A percentile compares a stretch with the other conserved stretches of the same genome.
Conservation (phyloP, 75 land plant genomes). For the Gnetum montanum region DNA sequence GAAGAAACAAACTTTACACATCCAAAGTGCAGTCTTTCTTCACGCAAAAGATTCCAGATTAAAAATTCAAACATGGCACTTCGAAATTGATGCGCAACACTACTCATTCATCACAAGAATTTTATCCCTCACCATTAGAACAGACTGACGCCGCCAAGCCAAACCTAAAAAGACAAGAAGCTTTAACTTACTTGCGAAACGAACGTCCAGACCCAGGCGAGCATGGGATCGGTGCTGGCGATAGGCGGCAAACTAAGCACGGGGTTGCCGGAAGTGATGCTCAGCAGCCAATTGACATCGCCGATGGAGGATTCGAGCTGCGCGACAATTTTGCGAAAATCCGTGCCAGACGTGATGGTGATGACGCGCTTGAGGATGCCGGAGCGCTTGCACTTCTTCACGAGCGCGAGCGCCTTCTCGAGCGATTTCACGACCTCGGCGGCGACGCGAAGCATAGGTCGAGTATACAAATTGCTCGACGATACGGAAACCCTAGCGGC, state of each 20-base stretch:
- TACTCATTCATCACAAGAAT: too few relatives aligned
- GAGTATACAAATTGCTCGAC: slow-evolving; percentile 33
- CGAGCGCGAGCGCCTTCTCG: slow-evolving; percentile 43
- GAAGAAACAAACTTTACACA: too few relatives aligned
- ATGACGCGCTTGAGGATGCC: slow-evolving; percentile 46
- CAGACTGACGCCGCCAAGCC: too few relatives aligned
- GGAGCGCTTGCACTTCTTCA: slow-evolving; percentile 44
- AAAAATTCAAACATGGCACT: too few relatives aligned
- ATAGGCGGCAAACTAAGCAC: slow-evolving; percentile 59
- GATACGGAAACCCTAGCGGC: slow-evolving; percentile 19
- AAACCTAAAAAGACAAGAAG: too few relatives aligned
- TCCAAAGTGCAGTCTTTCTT: too few relatives aligned
- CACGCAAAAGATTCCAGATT: too few relatives aligned
- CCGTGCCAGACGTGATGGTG: slow-evolving; percentile 45
- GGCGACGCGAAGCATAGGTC: slow-evolving; percentile 59
- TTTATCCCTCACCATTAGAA: too few relatives aligned
- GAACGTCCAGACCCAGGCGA: slow-evolving; percentile 67
- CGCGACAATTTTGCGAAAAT: slow-evolving; percentile 33
- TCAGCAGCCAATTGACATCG: slow-evolving; percentile 64
- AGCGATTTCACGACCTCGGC: slow-evolving; percentile 35
- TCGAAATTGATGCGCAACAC: slow-evolving; percentile 15
- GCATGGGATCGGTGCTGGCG: slow-evolving; percentile 67
- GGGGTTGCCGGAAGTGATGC: slow-evolving; percentile 18
- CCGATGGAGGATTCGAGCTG: slow-evolving; percentile 49
- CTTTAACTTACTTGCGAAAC: too few relatives aligned